phyloP scores from a whole-genome alignment of 139 green algal genomes.

The Closterium sp. region DNA sequence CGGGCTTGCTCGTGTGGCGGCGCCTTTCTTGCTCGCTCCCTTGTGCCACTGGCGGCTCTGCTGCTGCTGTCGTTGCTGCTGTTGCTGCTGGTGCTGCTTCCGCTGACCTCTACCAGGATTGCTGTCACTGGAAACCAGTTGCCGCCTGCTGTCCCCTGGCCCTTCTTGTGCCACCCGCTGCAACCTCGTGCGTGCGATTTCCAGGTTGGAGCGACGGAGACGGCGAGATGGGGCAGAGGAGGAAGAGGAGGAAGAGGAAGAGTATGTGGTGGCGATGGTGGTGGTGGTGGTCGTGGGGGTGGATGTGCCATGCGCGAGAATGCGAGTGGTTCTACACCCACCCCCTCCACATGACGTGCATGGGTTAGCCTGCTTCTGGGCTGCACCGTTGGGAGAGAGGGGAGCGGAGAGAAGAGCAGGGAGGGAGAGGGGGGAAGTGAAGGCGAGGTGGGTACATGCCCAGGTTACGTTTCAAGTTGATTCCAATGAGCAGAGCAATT shows the following conservation, averaged over 20 bases:
- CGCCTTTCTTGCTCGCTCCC: neutral
- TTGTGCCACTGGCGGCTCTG: neutral
- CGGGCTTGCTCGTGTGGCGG: neutral
- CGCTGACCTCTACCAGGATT: neutral
- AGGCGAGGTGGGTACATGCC: neutral
- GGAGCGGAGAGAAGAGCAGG: no score
- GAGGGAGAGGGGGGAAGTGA: neutral
- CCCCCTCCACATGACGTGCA: neutral
- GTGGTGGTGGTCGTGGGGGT: neutral
- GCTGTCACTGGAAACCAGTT: neutral
- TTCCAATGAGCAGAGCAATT: no score
- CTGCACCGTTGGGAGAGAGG: neutral
- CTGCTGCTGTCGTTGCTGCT: no score
- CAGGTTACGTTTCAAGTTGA: no score
- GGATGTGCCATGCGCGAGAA: neutral
- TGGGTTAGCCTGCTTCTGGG: neutral
- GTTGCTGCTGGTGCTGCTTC: neutral
- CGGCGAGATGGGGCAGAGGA: neutral
- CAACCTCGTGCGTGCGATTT: neutral
- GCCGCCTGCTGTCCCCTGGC: neutral
- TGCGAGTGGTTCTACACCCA: neutral
- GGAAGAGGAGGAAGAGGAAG: neutral
- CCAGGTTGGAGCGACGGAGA: neutral
- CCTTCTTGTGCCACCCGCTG: neutral
- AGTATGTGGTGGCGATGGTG: neutral